Base-by-base conservation (phyloP, 2,329 filamentous ascomycete genomes). In the Grosmannia clavigera region DNA sequence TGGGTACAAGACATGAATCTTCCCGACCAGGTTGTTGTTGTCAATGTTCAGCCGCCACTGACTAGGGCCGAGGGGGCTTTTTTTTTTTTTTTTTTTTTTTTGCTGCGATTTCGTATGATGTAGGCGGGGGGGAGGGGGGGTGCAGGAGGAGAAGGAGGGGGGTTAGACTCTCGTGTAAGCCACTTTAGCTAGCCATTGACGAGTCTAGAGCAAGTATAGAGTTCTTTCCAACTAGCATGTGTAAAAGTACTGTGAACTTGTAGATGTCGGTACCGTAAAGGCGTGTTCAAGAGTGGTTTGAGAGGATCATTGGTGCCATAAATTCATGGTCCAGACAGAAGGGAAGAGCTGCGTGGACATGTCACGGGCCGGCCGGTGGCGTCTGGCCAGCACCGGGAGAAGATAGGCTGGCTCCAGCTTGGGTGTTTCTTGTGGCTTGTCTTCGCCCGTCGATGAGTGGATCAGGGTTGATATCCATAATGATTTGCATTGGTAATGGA, bases 1-100 rank as follows among this genome's bases (percentile, higher is more conserved):
- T 65, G 63, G 66, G 65, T 64, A 61, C 55, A 63, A 68, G 64
- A 67, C 66, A 66, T 60, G 62, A 60, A 62, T 62, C 54, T 61
- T 60, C 60, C 61, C 64, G 65, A 64, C 66, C 64, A 64, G 64
- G 61, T 66, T 63, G 63, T 65, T 62, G 63, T 62, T 62, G 62
- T 63, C 62, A 61, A 55, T 66, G 57, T 65, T 66, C 66, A 67
- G 66, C 66, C 64, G 66, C 65, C 61, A 65, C 60, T 55, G 62
- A 56, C 62, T 57, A 59, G 51, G 61, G 60, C 52, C 56, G 57
- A 43, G 61, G 60, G 40, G 46, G 29, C 27, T 46, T n/a, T 46
- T 46, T n/a, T n/a, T n/a, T n/a, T n/a, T n/a, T n/a, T n/a, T n/a
- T n/a, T n/a, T 19, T 59, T 61, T 62, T 50, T 53, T 27, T 22